Conservation (phyloP, 2,329 filamentous ascomycete genomes). For the Aspergillus proliferans region DNA sequence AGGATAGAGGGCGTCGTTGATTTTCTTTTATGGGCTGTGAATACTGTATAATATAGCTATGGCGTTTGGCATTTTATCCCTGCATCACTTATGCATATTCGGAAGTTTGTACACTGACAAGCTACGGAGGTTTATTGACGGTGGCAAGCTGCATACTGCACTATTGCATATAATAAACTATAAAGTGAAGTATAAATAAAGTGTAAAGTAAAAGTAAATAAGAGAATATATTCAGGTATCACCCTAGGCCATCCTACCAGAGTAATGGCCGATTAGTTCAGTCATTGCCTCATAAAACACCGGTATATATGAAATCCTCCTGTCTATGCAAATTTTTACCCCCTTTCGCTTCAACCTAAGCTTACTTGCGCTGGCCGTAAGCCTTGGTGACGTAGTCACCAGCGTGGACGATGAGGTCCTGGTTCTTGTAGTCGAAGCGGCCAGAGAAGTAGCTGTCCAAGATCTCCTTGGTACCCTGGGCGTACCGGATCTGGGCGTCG, state of each 20-base stretch:
- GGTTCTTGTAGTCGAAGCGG: slow-evolving; percentile 74
- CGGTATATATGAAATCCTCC: not conserved
- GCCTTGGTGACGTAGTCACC: slow-evolving; percentile 95
- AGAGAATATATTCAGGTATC: slow-evolving; percentile 3
- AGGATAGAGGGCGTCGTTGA: slow-evolving; percentile 22
- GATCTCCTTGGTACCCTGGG: slow-evolving; percentile 80
- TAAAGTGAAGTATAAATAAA: too few species aligned
- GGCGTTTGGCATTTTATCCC: not conserved
- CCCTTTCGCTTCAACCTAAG: too few species aligned
- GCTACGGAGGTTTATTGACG: too few species aligned
- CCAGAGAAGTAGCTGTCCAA: slow-evolving; percentile 86
- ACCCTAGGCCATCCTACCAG: not conserved
- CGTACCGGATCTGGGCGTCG: slow-evolving; percentile 91
- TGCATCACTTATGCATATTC: too few species aligned
- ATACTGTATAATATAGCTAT: not conserved
- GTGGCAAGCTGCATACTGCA: too few species aligned
- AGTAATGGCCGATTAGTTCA: slow-evolving; percentile 5
- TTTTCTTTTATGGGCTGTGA: not conserved
- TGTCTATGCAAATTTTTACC: too few species aligned
- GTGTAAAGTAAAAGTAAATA: slow-evolving; percentile 1
- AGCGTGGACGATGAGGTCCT: slow-evolving; percentile 84
- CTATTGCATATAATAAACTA: too few species aligned
- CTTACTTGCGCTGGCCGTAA: slow-evolving; percentile 64
- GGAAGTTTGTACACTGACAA: too few species aligned
- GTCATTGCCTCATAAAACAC: slow-evolving; percentile 5